Base-by-base conservation (phyloP, 352 stramenopile species). In the Phytophthora fragariae region DNA sequence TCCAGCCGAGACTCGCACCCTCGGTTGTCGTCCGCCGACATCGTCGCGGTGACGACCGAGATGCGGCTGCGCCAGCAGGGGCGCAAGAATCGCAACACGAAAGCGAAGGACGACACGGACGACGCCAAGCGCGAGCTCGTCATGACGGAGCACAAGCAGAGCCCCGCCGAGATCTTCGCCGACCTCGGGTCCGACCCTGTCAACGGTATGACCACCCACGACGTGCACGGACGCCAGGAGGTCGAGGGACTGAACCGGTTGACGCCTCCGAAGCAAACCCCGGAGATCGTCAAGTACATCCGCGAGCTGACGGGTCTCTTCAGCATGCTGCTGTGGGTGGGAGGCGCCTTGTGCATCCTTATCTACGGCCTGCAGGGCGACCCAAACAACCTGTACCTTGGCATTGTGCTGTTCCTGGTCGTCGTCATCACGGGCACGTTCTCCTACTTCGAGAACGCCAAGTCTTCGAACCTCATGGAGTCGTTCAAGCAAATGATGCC, bases 401-500 rank as follows among this genome's bases (percentile, higher is more conserved):
- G 82, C 41, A 89, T 93, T 54, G 88, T 92, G 46, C 76, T 93
- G 12, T 92, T 92, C 65, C 64, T 91, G 44, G 83, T 93, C 11
- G 86, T 95, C 17, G 54, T 92, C 29, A 86, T 93, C 75, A 93
- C 86, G 0, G 85, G 88, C 54, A 90, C 84, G 11, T 91, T 93
- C 52, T 91, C 86, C 37, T 94, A 90, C 74, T 79, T 86, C 39
- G 81, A 95, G 69, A 92, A 93, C 68, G 79, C 82, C 35, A 90
- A 93, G 65, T 93, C 87, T 12, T 91, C 65, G 14, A 94, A 93
- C 49, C 58, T 95, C 3, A 95, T 95, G 88, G 88, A 95, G 53
- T 94, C 88, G 24, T 95, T 95, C 65, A 95, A 94, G 60, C 91
- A 83, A 76, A 94, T 94, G 88, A 92, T 94, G 85, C 88, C 88